A percentile compares a stretch with the other conserved stretches of the same genome.
phyloP scores from a whole-genome alignment of 23 red algal genomes.

The Gracilaria vermiculophylla region DNA sequence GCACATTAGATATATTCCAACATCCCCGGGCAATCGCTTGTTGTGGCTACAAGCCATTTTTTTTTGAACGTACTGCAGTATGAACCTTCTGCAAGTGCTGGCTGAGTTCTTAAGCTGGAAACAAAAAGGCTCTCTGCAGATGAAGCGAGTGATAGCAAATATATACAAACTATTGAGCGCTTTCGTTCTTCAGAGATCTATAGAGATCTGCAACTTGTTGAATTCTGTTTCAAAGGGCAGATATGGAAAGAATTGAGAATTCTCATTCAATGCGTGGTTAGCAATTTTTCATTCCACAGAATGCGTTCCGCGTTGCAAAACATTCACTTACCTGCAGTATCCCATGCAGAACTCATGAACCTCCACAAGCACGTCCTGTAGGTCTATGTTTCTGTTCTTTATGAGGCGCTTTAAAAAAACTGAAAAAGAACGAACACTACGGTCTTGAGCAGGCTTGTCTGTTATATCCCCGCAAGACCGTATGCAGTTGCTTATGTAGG shows the following conservation, averaged over 20 bases:
- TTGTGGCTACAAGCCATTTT: no score
- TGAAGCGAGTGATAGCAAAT: no score
- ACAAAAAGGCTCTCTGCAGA: no score
- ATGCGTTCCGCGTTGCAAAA: neutral
- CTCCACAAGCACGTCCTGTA: constrained; percentile 82
- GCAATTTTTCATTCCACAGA: neutral
- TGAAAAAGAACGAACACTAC: constrained; percentile 76
- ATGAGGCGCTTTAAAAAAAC: constrained; percentile 81
- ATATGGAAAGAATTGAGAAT: neutral
- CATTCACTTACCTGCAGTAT: constrained; percentile 42
- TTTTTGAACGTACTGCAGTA: no score
- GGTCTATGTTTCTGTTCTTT: constrained; percentile 85
- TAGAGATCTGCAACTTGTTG: constrained; percentile 84
- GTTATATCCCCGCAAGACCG: constrained; percentile 75
- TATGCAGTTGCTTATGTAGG: constrained; percentile 86
- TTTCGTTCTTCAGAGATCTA: constrained; percentile 74
- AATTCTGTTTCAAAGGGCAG: constrained; percentile 22
- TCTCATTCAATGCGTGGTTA: neutral
- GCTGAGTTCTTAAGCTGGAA: no score
- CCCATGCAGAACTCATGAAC: constrained; percentile 92
- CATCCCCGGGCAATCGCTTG: no score
- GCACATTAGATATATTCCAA: no score
- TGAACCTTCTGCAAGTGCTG: no score
- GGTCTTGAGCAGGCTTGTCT: constrained; percentile 79
- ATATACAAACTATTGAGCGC: constrained; percentile 38